phyloP scores from a whole-genome alignment of 2,329 filamentous ascomycete species.

The Lasiodiplodia sp. region DNA sequence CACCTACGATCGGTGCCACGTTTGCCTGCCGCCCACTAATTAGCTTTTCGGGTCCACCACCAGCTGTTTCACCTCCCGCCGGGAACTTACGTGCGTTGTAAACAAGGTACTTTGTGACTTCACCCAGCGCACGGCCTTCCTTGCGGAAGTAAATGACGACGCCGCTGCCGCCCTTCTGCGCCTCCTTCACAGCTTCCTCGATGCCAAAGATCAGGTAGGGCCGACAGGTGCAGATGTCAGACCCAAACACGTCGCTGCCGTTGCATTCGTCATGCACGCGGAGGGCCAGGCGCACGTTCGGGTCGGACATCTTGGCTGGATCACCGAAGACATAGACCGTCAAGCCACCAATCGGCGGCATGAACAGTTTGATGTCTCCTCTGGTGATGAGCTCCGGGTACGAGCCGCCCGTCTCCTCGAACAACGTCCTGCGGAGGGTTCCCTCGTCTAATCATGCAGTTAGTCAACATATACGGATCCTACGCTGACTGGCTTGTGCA shows the following conservation, averaged over 20 bases:
- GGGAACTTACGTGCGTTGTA: conserved; percentile 67
- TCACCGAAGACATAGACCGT: conserved; percentile 98
- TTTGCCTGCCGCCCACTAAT: conserved; percentile 55
- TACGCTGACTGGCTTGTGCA: conserved; percentile 6
- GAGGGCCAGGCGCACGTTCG: conserved; percentile 79
- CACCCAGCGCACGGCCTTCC: conserved; percentile 90
- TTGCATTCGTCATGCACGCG: conserved; percentile 92
- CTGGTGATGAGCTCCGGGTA: conserved; percentile 97
- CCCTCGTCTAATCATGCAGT: conserved; percentile 72
- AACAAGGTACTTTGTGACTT: conserved; percentile 89
- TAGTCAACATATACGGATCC: conserved; percentile 12
- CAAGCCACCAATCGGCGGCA: conserved; percentile 92
- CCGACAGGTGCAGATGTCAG: conserved; percentile 95
- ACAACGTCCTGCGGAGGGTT: conserved; percentile 82
- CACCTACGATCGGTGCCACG: conserved; percentile 69
- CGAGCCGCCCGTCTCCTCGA: conserved; percentile 94
- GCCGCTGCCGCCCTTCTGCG: conserved; percentile 89
- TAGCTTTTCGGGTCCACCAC: neutral
- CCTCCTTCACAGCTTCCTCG: conserved; percentile 96
- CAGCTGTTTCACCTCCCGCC: neutral
- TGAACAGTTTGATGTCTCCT: conserved; percentile 91
- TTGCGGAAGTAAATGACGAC: conserved; percentile 99
- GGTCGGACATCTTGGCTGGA: conserved; percentile 90
- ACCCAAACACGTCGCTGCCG: conserved; percentile 96
- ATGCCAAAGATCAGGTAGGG: conserved; percentile 97